Conservation (phyloP, 2,329 filamentous ascomycete genomes). For the Penicillium nordicum region DNA sequence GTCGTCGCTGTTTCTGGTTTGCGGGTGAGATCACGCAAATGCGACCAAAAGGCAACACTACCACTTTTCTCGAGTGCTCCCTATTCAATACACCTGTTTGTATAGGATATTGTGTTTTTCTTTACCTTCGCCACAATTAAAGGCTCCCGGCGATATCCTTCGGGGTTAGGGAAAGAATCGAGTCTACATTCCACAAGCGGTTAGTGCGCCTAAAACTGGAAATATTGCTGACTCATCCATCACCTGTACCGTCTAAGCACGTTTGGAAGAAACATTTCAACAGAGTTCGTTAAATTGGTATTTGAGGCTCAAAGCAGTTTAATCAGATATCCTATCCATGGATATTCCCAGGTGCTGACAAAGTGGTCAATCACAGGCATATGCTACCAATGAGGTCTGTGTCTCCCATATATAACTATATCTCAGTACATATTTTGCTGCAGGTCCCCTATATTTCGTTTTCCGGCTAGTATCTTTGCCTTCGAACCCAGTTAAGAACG, state of each 20-base stretch:
- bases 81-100: neutral
- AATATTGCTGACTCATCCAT: conserved; percentile 4
- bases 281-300: neutral
- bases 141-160: neutral
- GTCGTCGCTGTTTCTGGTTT: neutral
- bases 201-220: neutral
- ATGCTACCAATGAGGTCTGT: too few species aligned
- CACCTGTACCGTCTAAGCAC: too few species aligned
- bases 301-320: too few species aligned
- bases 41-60: neutral
- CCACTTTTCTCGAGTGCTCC: neutral
- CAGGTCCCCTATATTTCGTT: too few species aligned
- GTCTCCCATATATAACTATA: too few species aligned
- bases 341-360: too few species aligned
- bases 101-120: neutral
- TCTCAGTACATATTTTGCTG: too few species aligned
- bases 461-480: too few species aligned
- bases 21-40: neutral
- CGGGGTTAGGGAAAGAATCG: conserved; percentile 2
- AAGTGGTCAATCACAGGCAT: neutral
- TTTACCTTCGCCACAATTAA: neutral
- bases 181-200: conserved; percentile 13
- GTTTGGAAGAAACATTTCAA: neutral
- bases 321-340: too few species aligned
- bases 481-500: too few species aligned